Evolutionary conservation across 1,284 basidiomycete genomes (phyloP).

Genomic region (Apiotrichum veenhuisii): DNA sequence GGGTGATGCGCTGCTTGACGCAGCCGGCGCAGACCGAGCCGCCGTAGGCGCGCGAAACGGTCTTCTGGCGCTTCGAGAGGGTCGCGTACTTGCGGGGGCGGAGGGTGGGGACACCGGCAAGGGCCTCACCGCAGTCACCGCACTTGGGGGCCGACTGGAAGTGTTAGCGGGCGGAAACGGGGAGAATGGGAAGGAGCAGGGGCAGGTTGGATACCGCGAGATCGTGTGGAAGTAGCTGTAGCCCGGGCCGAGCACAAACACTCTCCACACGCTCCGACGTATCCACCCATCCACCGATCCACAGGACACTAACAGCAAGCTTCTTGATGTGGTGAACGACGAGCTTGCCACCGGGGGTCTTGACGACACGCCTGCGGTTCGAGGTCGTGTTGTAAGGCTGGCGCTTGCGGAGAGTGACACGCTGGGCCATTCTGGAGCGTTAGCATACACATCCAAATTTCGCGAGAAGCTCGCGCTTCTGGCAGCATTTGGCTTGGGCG

Average conservation of each 20-base stretch:
- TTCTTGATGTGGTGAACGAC: constrained; percentile 54
- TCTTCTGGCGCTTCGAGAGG: constrained; percentile 93
- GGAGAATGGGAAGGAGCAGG: too few relatives aligned
- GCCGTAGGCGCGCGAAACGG: constrained; percentile 88
- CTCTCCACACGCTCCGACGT: background rate
- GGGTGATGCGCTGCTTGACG: constrained; percentile 89
- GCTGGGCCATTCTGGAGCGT: constrained; percentile 78
- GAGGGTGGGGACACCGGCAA: constrained; percentile 89
- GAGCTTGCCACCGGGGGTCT: constrained; percentile 69
- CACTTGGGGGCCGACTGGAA: constrained; percentile 74
- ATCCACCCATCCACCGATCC: background rate
- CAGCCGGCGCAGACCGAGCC: constrained; percentile 91
- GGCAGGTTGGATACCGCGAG: background rate
- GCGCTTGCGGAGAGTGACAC: constrained; percentile 98
- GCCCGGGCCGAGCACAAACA: too few relatives aligned
- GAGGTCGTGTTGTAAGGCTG: constrained; percentile 99
- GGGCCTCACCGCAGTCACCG: constrained; percentile 88
- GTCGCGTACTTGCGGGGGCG: constrained; percentile 88
- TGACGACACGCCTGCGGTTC: constrained; percentile 89
- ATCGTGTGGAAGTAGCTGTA: too few relatives aligned
- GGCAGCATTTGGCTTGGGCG: too few relatives aligned
- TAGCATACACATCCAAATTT: constrained; percentile 8
- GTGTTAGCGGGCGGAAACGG: constrained; percentile 5
- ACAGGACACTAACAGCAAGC: constrained; percentile 45
- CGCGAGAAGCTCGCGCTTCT: background rate